Percentiles rank a stretch among this genome's conserved stretches.
These are phyloP conservation scores for Skeletonema costatum DNA, from an alignment of 108 stramenopile genomes.

Conservation along the genomic window DNA sequence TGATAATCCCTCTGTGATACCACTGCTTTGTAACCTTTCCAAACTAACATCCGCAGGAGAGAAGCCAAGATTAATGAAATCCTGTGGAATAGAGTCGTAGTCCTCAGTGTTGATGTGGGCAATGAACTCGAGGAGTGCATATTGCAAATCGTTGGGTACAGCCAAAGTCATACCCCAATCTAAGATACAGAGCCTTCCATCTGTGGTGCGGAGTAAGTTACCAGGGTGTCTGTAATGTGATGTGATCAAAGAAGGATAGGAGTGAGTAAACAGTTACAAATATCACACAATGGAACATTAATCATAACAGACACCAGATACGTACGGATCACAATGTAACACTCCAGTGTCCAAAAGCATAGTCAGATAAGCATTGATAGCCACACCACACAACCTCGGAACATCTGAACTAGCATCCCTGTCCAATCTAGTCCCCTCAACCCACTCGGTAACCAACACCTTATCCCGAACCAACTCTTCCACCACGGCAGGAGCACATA, in stretches of 20 bases:
- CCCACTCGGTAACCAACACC: slow-evolving; percentile 91
- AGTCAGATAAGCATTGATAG: slow-evolving; percentile 85
- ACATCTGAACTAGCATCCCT: slow-evolving; percentile 66
- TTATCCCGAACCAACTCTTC: slow-evolving; percentile 62
- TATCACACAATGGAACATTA: background rate
- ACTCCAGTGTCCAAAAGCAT: slow-evolving; percentile 86
- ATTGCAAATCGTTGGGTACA: slow-evolving; percentile 76
- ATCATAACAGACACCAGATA: background rate
- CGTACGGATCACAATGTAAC: slow-evolving; percentile 65
- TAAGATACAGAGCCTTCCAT: slow-evolving; percentile 81
- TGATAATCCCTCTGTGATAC: slow-evolving; percentile 78
- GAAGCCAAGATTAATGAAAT: slow-evolving; percentile 85
- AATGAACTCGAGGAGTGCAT: slow-evolving; percentile 88
- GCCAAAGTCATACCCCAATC: slow-evolving; percentile 91
- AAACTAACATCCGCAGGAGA: slow-evolving; percentile 66
- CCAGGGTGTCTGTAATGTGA: slow-evolving; percentile 27
- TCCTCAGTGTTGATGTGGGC: slow-evolving; percentile 89
- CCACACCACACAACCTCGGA: slow-evolving; percentile 81
- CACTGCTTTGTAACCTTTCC: slow-evolving; percentile 57
- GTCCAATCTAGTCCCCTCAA: slow-evolving; percentile 88
- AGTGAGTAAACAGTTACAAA: background rate
- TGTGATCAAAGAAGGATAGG: background rate
- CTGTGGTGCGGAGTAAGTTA: slow-evolving; percentile 80
- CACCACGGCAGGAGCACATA: slow-evolving; percentile 81
- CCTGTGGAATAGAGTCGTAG: slow-evolving; percentile 82